Percentiles rank a stretch among this genome's conserved stretches.
Conservation (phyloP, 2,329 filamentous ascomycete species). For the Pestalotiopsis sp. region DNA sequence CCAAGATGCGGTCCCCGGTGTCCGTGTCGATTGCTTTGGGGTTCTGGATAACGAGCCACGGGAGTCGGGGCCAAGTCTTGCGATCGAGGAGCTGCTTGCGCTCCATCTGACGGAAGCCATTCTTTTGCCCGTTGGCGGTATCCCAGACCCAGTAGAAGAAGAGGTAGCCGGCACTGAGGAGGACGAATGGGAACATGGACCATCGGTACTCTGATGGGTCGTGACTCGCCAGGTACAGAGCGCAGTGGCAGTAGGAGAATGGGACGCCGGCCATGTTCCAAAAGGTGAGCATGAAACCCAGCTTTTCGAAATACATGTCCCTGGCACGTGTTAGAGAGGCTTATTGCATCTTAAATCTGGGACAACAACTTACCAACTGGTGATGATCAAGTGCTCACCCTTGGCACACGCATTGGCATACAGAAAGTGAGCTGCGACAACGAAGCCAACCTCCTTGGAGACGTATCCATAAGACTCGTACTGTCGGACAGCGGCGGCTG, state of each 20-base stretch:
- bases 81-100: constrained; percentile 71
- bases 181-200: constrained; percentile 68
- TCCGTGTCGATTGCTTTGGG: constrained; percentile 76
- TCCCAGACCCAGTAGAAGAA: constrained; percentile 93
- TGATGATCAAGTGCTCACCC: constrained; percentile 87
- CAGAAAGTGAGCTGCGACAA: constrained; percentile 86
- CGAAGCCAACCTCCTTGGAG: constrained; percentile 78
- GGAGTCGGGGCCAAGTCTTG: constrained; percentile 84
- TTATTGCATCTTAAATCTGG: neutral
- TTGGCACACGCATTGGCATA: constrained; percentile 93
- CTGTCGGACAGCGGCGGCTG: constrained; percentile 78
- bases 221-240: constrained; percentile 85
- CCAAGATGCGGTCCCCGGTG: constrained; percentile 75
- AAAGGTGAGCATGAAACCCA: constrained; percentile 97
- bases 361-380: constrained; percentile 64
- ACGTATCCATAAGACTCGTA: constrained; percentile 86
- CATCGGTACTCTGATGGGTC: constrained; percentile 76
- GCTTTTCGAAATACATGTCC: neutral
- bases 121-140: constrained; percentile 91
- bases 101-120: constrained; percentile 82
- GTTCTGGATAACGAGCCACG: constrained; percentile 82
- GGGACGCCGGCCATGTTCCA: constrained; percentile 94
- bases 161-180: constrained; percentile 72
- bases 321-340: neutral
- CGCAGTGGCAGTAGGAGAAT: constrained; percentile 91